Conservation (phyloP, 164 flowering plant species). For the Houttuynia cordata region DNA sequence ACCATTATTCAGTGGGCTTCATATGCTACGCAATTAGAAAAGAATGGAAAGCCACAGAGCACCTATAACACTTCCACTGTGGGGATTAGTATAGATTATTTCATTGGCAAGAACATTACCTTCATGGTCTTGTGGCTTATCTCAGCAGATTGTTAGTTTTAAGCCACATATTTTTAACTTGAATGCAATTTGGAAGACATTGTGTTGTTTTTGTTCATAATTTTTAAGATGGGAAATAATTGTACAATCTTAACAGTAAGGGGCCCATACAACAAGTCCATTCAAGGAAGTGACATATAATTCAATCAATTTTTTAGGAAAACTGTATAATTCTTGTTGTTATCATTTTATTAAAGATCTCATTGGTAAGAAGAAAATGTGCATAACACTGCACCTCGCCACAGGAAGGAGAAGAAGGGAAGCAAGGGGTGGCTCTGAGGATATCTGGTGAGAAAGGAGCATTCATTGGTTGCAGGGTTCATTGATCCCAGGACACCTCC, state of each 20-base stretch:
- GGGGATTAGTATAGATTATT: conserved; percentile 36
- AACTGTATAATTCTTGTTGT: too few species aligned
- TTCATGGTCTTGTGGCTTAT: conserved; percentile 29
- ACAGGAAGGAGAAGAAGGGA: conserved; percentile 35
- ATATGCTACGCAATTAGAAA: conserved; percentile 34
- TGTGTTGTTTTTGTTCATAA: too few species aligned
- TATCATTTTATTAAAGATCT: too few species aligned
- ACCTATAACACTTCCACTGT: conserved; percentile 46
- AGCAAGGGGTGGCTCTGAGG: conserved; percentile 54
- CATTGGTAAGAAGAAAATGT: too few species aligned
- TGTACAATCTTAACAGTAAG: too few species aligned
- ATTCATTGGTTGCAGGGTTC: conserved; percentile 36
- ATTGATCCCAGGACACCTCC: conserved; percentile 54
- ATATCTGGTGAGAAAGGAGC: conserved; percentile 45
- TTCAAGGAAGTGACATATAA: too few species aligned
- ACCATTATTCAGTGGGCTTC: conserved; percentile 50
- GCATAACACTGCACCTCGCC: conserved; percentile 46
- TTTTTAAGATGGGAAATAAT: too few species aligned
- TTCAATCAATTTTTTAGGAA: too few species aligned
- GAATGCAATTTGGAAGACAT: too few species aligned
- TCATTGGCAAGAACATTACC: conserved; percentile 49
- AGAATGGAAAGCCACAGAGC: conserved; percentile 32
- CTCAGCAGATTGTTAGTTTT: background rate
- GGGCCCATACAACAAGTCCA: too few species aligned
- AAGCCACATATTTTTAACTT: background rate